A percentile compares a stretch with the other conserved stretches of the same genome.
These are phyloP conservation scores for Cercospora nicotianae DNA, from an alignment of 2,329 filamentous ascomycete genomes.

Conservation along the genomic window DNA sequence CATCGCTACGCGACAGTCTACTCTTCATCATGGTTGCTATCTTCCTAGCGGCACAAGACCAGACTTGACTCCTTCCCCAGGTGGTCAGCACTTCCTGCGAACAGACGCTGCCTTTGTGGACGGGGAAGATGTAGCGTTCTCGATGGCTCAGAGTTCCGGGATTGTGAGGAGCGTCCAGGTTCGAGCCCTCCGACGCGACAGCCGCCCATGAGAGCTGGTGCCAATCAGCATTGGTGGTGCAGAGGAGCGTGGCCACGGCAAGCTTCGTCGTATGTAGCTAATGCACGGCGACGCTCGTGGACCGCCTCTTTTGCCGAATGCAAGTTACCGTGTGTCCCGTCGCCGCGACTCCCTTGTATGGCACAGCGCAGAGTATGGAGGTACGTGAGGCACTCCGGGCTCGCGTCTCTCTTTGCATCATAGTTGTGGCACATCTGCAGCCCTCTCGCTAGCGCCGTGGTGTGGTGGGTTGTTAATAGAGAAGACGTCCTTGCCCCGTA, in stretches of 20 bases:
- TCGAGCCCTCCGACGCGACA: background rate
- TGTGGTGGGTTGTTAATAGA: background rate
- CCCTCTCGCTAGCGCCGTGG: background rate
- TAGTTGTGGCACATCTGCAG: background rate
- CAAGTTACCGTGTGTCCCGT: background rate
- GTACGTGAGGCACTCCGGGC: background rate
- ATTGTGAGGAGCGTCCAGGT: background rate
- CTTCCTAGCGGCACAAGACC: background rate
- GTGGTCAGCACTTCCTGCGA: background rate
- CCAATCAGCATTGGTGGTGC: background rate
- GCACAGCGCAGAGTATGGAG: background rate
- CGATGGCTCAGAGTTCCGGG: background rate
- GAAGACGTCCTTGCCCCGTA: background rate
- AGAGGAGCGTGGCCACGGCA: background rate
- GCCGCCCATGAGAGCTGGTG: background rate
- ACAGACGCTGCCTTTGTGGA: background rate
- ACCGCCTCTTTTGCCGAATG: background rate
- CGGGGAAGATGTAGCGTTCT: background rate
- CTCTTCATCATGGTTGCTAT: background rate
- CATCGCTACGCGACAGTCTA: background rate
- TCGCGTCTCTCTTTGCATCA: background rate
- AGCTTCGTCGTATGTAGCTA: background rate
- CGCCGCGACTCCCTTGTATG: background rate
- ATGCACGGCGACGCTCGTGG: background rate
- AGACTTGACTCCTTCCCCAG: background rate